Base-by-base conservation (phyloP, 305 asterid species). In the Nicotiana rustica region DNA sequence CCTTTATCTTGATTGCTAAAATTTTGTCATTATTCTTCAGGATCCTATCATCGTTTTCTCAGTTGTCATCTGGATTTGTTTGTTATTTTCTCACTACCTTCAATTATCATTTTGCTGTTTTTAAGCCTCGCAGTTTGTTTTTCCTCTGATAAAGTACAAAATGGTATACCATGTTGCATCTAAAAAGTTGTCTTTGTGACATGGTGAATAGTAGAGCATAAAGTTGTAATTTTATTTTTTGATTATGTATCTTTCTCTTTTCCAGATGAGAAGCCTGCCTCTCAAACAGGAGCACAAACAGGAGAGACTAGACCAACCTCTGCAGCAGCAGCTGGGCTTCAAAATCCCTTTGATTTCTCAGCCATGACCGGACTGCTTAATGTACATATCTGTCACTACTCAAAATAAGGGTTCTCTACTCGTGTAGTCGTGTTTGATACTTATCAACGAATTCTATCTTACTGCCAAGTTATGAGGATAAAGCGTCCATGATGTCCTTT, bases 301-400 rank as follows among this genome's bases (percentile, higher is more conserved):
- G 82, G 82, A 78, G 70, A 60, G 15, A 15, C 62, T 8, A 57
- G 62, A 15, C 17, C 62, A 57, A 17, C 62, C 21, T 38, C 31
- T 29, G 31, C 31, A 29, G 31, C 57, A 14, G 25, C 38, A 19
- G 76, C 83, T 14, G 77, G 77, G 8, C 13, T 80, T 52, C 61
- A 57, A 47, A 80, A 66, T 66, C 83, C 83, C 44, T 80, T 64
- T 65, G 83, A 80, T 67, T 80, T 80, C 83, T 80, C 83, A 64
- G 76, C 83, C 31, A 64, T 80, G 83, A 9, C 83, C n/a, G 83
- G 83, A 19, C 77, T 80, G 18, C 83, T 80, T 12, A 80, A 80
- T 65, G 83, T 80, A 80, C 9, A 14, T n/a, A 14, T 35, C 18
- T 44, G 4, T 9, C 19, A 57, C 19, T 57, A 57, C 62, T 15